Evolutionary conservation across 2,329 filamentous ascomycete genomes (phyloP), one percentile per base, ranked within the genome.

Genomic region (Aspergillus quadrilineatus): DNA sequence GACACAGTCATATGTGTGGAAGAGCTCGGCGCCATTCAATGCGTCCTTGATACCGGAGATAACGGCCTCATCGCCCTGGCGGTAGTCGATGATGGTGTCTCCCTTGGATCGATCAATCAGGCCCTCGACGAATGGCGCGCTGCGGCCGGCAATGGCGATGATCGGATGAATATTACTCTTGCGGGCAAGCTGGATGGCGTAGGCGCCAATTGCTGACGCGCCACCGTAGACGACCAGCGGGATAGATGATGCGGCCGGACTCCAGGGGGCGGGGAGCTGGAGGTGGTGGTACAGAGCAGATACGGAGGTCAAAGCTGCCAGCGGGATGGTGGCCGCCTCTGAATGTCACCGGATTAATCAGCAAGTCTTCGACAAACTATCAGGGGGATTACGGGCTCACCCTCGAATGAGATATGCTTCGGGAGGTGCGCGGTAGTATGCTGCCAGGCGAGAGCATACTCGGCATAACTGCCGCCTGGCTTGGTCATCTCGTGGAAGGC

Each of bases 1-100:
- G 4, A 63, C 50, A 4, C 50, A 53, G 39, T 64, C 54, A 3
- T 49, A 42, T 0, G 46, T n/a, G 4, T 32, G 17, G 1, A 56
- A 22, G 2, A 48, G 32, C 8, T 46, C 30, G 10, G 36, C 15
- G 4, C 41, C 37, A 3, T 76, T 76, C 12, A 65, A 55, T 0
- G 63, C 63, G 0, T 64, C 63, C 7, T 70, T 70, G 43, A 76
- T 69, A 12, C 79, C 71, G 2, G 77, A 77, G 12, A 85, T 73
- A 5, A 86, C 74, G 2, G 77, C 76, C 0, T 82, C 80, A 53
- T 82, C 76, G 8, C 84, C 85, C 0, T 75, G 66, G 28, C 85
- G 82, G 69, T 88, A 87, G 72, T 88, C 85, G 56, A 88, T 67
- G 22, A 87, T 72, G 0, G 74, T 71, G 63, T 87, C 85, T 39